These are phyloP conservation scores for Vigna unguiculata DNA, from an alignment of 306 rosid species.

Conservation along the genomic window DNA sequence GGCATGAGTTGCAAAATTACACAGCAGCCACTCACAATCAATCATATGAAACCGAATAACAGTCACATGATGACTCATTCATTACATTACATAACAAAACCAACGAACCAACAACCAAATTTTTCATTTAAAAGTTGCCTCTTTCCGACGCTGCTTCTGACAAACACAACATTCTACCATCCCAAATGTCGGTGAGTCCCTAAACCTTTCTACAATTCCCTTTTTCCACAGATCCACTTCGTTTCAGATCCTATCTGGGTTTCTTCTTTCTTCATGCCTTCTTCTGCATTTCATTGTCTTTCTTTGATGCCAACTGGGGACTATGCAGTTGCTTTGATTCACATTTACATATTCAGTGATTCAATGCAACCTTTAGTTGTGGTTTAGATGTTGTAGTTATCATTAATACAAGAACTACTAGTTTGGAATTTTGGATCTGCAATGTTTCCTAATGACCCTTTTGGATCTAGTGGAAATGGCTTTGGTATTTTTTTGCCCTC, in stretches of 20 bases:
- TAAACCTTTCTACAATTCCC: neutral
- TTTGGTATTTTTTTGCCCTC: neutral
- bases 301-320: conserved; percentile 17
- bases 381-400: conserved; percentile 14
- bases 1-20: conserved; percentile 12
- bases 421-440: conserved; percentile 25
- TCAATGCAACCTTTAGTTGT: neutral
- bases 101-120: neutral
- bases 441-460: conserved; percentile 2
- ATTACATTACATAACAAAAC: neutral
- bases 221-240: conserved; percentile 36
- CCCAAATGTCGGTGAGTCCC: conserved; percentile 55
- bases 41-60: conserved; percentile 2
- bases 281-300: neutral
- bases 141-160: neutral
- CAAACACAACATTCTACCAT: conserved; percentile 30
- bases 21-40: neutral
- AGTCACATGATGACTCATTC: conserved; percentile 14
- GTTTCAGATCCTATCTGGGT: conserved; percentile 31
- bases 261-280: conserved; percentile 27
- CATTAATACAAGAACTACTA: neutral
- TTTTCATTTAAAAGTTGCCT: neutral
- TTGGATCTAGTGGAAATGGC: conserved; percentile 25
- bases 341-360: conserved; percentile 18
- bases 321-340: neutral